Base-by-base conservation (phyloP, 2,329 filamentous ascomycete species). In the Coniochaeta hoffmannii region DNA sequence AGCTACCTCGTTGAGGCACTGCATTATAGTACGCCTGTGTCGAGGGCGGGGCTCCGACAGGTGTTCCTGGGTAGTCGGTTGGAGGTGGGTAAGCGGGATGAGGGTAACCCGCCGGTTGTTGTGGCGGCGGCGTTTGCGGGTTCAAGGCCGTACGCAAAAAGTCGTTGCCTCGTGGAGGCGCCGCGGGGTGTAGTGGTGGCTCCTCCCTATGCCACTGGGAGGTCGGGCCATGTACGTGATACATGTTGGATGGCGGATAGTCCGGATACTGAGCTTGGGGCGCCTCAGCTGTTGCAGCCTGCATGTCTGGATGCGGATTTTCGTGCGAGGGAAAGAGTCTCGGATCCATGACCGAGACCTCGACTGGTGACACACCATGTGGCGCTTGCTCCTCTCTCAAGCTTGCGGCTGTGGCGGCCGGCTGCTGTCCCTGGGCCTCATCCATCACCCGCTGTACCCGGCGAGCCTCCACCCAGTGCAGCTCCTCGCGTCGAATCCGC, bases 101-200 rank as follows among this genome's bases (percentile, higher is more conserved):
- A n/a, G 50, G 50, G 50, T 28, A 38, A 10, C 11, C 28, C 31
- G 50, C 17, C 26, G n/a, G n/a, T n/a, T 24, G 24, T 8, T 7
- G 14, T 24, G 50, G 22, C 1, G 66, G 41, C 17, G 65, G 59
- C 3, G 49, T 51, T 8, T 64, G 51, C 6, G 66, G 68, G 49
- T 73, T 73, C 15, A 73, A 59, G 1, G 71, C 69, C 3, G 71
- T 73, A 51, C 70, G 66, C 8, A 73, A 56, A 59, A 73, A 73
- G 4, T 66, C 61, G 55, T 68, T 69, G 6, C 64, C 54, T 6
- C 63, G 59, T 6, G 44, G n/a, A 7, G 56, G 53, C 36, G 61
- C 57, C 19, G 58, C 57, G 4, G 57, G 55, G 10, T 59, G 64
- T 28, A 12, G 4, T 32, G 28, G 49, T 15, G 49, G 17, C 11